These are phyloP conservation scores for Anthracocystis panici-leucophaei DNA, from an alignment of 1,284 basidiomycete genomes.

Conservation along the genomic window DNA sequence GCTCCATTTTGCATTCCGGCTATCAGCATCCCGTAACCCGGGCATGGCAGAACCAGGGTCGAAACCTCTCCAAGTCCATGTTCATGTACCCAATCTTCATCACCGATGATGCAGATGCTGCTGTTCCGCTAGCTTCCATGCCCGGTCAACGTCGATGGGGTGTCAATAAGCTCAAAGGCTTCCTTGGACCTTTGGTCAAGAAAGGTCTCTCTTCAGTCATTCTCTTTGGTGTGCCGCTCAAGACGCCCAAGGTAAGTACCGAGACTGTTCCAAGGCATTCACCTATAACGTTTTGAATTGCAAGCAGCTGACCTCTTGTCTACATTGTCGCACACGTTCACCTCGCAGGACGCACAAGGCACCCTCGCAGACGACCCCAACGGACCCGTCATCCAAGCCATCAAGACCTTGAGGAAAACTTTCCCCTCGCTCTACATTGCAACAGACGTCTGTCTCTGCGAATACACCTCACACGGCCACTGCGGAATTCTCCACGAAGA, in stretches of 20 bases:
- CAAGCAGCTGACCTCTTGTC: background rate
- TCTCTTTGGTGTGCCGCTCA: slow-evolving; percentile 92
- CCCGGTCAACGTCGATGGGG: slow-evolving; percentile 78
- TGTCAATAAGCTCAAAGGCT: slow-evolving; percentile 87
- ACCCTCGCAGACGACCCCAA: slow-evolving; percentile 87
- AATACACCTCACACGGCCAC: slow-evolving; percentile 98
- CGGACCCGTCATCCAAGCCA: slow-evolving; percentile 93
- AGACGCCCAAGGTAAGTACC: slow-evolving; percentile 81
- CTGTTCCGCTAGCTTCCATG: slow-evolving; percentile 56
- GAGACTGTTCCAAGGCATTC: background rate
- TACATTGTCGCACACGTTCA: background rate
- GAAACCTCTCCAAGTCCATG: slow-evolving; percentile 59
- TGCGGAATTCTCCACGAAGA: slow-evolving; percentile 85
- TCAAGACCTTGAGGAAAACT: slow-evolving; percentile 79
- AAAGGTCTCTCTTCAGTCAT: slow-evolving; percentile 94
- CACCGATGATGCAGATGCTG: slow-evolving; percentile 61
- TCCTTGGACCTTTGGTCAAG: slow-evolving; percentile 85
- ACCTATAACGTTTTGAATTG: no score
- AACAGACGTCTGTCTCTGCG: slow-evolving; percentile 97
- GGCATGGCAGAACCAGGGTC: slow-evolving; percentile 59
- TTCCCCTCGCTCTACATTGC: slow-evolving; percentile 82
- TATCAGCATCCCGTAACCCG: slow-evolving; percentile 62
- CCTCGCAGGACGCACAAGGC: slow-evolving; percentile 83
- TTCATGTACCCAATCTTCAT: slow-evolving; percentile 70
- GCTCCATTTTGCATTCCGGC: slow-evolving; percentile 62